phyloP scores from a whole-genome alignment of 2,329 filamentous ascomycete genomes.

The Fusarium zealandicum region DNA sequence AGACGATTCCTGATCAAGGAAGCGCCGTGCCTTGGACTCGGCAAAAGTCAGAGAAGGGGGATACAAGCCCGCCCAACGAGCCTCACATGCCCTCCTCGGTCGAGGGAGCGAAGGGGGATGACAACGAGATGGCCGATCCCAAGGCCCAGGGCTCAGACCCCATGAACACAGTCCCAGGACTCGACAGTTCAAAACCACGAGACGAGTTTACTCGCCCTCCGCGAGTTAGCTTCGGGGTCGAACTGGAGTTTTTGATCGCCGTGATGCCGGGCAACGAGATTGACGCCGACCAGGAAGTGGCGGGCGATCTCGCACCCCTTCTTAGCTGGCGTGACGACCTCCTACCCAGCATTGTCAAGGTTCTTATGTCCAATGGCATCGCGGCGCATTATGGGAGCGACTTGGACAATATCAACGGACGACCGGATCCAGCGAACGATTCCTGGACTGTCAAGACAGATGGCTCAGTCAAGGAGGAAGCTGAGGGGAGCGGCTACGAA shows the following conservation, averaged over 20 bases:
- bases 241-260: slow-evolving; percentile 32
- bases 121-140: too few relatives aligned
- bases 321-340: too few relatives aligned
- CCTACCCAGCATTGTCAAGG: too few relatives aligned
- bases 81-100: neutral
- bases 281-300: too few relatives aligned
- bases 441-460: slow-evolving; percentile 19
- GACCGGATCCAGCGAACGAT: too few relatives aligned
- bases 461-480: slow-evolving; percentile 1
- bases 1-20: neutral
- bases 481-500: neutral
- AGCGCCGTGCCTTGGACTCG: neutral
- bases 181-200: neutral
- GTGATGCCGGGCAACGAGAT: too few relatives aligned
- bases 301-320: too few relatives aligned
- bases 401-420: too few relatives aligned
- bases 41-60: slow-evolving; percentile 1
- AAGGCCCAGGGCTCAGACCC: too few relatives aligned
- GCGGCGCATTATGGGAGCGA: too few relatives aligned
- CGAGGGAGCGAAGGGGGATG: neutral
- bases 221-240: slow-evolving; percentile 32
- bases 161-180: neutral
- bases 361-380: too few relatives aligned
- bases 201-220: slow-evolving; percentile 24
- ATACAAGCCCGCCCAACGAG: neutral